Conservation (phyloP, 805 yeast species). For the Torulaspora franciscae region DNA sequence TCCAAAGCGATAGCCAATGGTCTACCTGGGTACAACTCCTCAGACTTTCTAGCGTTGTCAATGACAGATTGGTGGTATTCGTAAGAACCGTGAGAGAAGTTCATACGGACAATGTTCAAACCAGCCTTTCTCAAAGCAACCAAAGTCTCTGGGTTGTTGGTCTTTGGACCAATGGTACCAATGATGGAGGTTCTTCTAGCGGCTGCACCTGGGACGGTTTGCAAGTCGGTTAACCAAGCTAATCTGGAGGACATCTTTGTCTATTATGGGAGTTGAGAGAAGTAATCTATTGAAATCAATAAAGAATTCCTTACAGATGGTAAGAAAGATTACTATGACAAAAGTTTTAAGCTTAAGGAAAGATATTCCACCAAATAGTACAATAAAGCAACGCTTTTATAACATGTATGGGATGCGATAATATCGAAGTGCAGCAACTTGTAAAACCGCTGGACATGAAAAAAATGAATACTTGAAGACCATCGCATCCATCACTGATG, state of each 20-base stretch:
- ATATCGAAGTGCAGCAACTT: slow-evolving; percentile 4
- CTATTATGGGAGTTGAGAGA: slow-evolving; percentile 7
- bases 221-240: slow-evolving; percentile 79
- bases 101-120: slow-evolving; percentile 96
- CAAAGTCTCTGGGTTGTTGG: slow-evolving; percentile 81
- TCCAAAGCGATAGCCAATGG: slow-evolving; percentile 98
- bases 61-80: slow-evolving; percentile 96
- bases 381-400: slow-evolving; percentile 8
- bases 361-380: background rate
- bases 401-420: slow-evolving; percentile 4
- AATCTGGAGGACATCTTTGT: slow-evolving; percentile 47
- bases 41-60: slow-evolving; percentile 95
- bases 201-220: slow-evolving; percentile 72
- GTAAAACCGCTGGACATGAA: slow-evolving; percentile 2
- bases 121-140: slow-evolving; percentile 93
- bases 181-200: slow-evolving; percentile 93
- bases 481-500: background rate
- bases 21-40: slow-evolving; percentile 84
- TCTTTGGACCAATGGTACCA: slow-evolving; percentile 98
- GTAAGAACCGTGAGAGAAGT: slow-evolving; percentile 97
- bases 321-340: background rate
- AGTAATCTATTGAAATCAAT: slow-evolving; percentile 9
- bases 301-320: slow-evolving; percentile 8
- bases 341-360: background rate
- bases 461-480: slow-evolving; percentile 2